These are phyloP conservation scores for Penicillium sp. DNA, from an alignment of 2,329 filamentous ascomycete genomes.

Conservation along the genomic window DNA sequence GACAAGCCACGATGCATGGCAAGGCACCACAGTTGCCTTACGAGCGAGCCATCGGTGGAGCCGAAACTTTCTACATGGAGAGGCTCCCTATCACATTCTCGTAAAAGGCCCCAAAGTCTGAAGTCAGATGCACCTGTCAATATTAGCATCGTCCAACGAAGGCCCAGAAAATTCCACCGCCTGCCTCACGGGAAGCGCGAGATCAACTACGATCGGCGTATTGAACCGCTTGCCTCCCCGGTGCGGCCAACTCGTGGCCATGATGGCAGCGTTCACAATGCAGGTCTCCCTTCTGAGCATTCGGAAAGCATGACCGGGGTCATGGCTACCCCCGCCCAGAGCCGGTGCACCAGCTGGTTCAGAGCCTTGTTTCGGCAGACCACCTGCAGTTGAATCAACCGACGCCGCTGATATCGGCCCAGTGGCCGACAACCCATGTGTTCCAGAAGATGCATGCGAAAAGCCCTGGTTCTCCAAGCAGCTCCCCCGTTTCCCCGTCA, in stretches of 20 bases:
- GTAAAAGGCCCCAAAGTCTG: background rate
- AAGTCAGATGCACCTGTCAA: conserved; percentile 10
- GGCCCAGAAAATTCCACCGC: too few species aligned
- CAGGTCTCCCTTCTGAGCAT: conserved; percentile 60
- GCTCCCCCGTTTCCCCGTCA: conserved; percentile 41
- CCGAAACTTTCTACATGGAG: conserved; percentile 3
- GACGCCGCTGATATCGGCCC: conserved; percentile 5
- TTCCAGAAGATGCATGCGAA: conserved; percentile 3
- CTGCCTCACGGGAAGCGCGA: conserved; percentile 61
- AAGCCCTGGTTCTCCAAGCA: conserved; percentile 31
- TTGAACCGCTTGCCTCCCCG: conserved; percentile 58
- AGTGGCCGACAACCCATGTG: conserved; percentile 1
- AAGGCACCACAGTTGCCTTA: conserved; percentile 8
- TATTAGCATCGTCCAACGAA: conserved; percentile 4
- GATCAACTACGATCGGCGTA: conserved; percentile 77
- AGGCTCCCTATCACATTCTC: background rate
- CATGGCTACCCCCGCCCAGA: conserved; percentile 9
- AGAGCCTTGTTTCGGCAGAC: conserved; percentile 3
- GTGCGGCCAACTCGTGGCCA: conserved; percentile 62
- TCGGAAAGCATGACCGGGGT: conserved; percentile 12
- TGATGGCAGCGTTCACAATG: conserved; percentile 72
- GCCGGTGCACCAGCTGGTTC: conserved; percentile 4
- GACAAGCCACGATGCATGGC: conserved; percentile 19
- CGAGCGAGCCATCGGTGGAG: background rate
- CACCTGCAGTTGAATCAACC: conserved; percentile 5